These are phyloP conservation scores for Podospora didyma DNA, from an alignment of 495 filamentous ascomycete genomes.

Conservation along the genomic window DNA sequence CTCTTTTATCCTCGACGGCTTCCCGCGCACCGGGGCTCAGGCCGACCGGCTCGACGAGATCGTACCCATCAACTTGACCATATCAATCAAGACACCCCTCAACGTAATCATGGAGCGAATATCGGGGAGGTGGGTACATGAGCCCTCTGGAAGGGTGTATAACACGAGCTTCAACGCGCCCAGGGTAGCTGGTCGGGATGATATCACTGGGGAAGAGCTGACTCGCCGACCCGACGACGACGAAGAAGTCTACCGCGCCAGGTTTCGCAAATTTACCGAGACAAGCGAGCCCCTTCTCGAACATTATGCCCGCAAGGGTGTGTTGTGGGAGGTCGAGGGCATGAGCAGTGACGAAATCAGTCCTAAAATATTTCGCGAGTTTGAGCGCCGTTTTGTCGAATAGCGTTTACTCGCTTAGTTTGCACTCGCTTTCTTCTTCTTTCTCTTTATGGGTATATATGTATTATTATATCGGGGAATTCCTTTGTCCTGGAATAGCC, in stretches of 20 bases:
- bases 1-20: conserved; percentile 94
- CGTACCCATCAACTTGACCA: conserved; percentile 87
- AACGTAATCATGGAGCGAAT: conserved; percentile 87
- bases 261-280: conserved; percentile 80
- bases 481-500: background rate
- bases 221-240: conserved; percentile 81
- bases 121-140: conserved; percentile 88
- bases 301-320: conserved; percentile 82
- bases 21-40: conserved; percentile 83
- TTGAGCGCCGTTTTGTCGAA: conserved; percentile 65
- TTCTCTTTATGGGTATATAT: background rate
- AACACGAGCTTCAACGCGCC: conserved; percentile 90
- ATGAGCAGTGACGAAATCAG: conserved; percentile 91
- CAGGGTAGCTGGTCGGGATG: conserved; percentile 74
- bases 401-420: background rate
- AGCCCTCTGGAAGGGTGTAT: conserved; percentile 86
- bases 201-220: conserved; percentile 84
- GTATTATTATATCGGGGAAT: background rate
- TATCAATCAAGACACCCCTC: conserved; percentile 61
- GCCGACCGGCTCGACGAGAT: conserved; percentile 70
- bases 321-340: conserved; percentile 82
- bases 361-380: conserved; percentile 75
- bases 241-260: conserved; percentile 75
- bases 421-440: background rate
- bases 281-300: conserved; percentile 80